Percentiles rank a stretch among this genome's conserved stretches.
Conservation (phyloP, 2,329 filamentous ascomycete genomes). For the Amauroascus verrucosus region DNA sequence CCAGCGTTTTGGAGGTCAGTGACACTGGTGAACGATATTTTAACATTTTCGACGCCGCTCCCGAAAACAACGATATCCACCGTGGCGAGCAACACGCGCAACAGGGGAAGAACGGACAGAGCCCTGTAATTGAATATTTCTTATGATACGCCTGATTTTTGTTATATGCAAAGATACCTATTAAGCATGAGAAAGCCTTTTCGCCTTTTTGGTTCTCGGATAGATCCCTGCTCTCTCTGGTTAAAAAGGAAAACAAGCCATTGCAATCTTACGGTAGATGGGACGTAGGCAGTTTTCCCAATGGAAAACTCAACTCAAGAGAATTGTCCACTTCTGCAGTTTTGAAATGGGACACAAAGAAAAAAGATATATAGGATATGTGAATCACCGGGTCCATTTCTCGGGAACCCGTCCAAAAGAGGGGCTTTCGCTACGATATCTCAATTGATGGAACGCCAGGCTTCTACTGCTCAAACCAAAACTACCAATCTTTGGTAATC, state of each 20-base stretch:
- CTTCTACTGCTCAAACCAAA: neutral
- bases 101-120: slow-evolving; percentile 59
- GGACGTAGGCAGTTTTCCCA: neutral
- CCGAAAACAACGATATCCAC: slow-evolving; percentile 77
- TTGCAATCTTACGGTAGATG: neutral
- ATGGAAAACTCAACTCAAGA: neutral
- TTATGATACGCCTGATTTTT: slow-evolving; percentile 39
- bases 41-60: slow-evolving; percentile 94
- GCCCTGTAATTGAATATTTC: slow-evolving; percentile 60
- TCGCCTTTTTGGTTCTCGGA: slow-evolving; percentile 4
- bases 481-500: slow-evolving; percentile 84
- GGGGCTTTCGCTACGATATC: neutral
- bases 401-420: too few species aligned
- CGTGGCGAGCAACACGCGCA: slow-evolving; percentile 68
- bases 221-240: slow-evolving; percentile 1
- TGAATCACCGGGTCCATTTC: too few species aligned
- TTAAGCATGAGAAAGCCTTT: slow-evolving; percentile 23
- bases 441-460: slow-evolving; percentile 4
- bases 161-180: slow-evolving; percentile 12
- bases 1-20: slow-evolving; percentile 90
- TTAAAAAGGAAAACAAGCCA: neutral
- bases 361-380: neutral
- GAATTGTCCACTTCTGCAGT: neutral
- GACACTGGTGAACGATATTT: slow-evolving; percentile 89
- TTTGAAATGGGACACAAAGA: neutral